A percentile compares a stretch with the other conserved stretches of the same genome.
Evolutionary conservation across 1,284 basidiomycete species (phyloP).

Genomic region (Cryptococcus depauperatus): DNA sequence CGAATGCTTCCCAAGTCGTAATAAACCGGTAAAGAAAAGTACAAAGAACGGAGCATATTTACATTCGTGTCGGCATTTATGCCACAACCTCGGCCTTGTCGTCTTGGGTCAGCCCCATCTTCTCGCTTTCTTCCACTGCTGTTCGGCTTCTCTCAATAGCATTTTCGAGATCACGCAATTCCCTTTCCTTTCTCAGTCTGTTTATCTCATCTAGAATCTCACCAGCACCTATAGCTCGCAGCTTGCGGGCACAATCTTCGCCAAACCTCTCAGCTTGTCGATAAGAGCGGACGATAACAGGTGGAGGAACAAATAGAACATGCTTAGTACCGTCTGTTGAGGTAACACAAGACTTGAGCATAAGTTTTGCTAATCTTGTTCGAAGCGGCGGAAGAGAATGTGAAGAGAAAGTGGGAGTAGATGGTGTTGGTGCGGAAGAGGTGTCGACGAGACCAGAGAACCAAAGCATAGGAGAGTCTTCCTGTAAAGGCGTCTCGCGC

Average conservation of each 20-base stretch:
- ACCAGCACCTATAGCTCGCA: slow-evolving; percentile 63
- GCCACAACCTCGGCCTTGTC: slow-evolving; percentile 8
- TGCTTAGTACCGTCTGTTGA: slow-evolving; percentile 62
- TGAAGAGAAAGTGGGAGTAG: slow-evolving; percentile 10
- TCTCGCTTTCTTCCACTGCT: slow-evolving; percentile 5
- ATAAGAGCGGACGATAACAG: slow-evolving; percentile 51
- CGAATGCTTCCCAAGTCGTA: too few relatives aligned
- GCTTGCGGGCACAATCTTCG: slow-evolving; percentile 53
- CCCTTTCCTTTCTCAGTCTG: slow-evolving; percentile 54
- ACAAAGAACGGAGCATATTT: too few relatives aligned
- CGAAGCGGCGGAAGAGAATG: slow-evolving; percentile 21
- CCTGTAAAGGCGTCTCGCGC: slow-evolving; percentile 14
- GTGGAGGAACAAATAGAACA: slow-evolving; percentile 58
- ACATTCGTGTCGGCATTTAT: too few relatives aligned
- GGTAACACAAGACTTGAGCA: slow-evolving; percentile 70
- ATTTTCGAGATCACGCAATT: slow-evolving; percentile 47
- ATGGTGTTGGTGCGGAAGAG: slow-evolving; percentile 11
- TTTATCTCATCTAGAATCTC: slow-evolving; percentile 73
- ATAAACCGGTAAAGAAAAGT: too few relatives aligned
- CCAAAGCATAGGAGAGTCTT: slow-evolving; percentile 33
- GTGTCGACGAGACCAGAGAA: slow-evolving; percentile 40
- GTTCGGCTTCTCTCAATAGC: slow-evolving; percentile 19
- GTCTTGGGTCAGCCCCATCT: slow-evolving; percentile 5
- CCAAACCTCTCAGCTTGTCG: slow-evolving; percentile 63
- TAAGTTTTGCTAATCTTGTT: slow-evolving; percentile 47